Conservation (phyloP, 1,139 yeast species). For the Suhomyces bribrorum region DNA sequence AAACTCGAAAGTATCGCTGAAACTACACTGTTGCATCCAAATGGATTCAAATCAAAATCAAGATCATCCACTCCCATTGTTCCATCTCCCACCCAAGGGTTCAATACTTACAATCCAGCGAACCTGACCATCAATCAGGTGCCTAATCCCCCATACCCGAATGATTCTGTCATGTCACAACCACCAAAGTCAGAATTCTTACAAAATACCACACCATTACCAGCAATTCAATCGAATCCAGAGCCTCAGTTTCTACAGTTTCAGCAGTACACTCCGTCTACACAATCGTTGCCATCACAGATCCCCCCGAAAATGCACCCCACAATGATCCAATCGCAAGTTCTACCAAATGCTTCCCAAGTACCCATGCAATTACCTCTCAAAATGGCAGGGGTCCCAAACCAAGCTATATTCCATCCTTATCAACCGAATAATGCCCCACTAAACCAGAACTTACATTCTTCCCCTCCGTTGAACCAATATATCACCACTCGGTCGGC, state of each 20-base stretch:
- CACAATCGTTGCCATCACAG: background rate
- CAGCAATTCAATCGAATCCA: background rate
- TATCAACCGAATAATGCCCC: background rate
- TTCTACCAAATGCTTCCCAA: background rate
- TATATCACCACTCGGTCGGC: constrained; percentile 1
- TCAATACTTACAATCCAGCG: no score
- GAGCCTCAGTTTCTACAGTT: background rate
- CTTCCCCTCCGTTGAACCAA: background rate
- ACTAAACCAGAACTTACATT: background rate
- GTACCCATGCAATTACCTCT: background rate
- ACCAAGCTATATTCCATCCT: background rate
- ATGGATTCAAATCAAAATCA: background rate
- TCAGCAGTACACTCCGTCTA: background rate
- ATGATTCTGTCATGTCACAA: background rate
- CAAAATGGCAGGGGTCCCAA: background rate
- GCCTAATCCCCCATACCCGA: background rate
- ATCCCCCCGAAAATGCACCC: background rate
- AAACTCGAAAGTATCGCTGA: constrained; percentile 2
- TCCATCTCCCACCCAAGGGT: background rate
- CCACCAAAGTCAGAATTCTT: background rate
- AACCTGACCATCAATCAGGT: no score
- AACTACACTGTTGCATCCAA: background rate
- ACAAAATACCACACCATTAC: background rate
- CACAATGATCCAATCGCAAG: background rate
- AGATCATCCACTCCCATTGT: background rate